Base-by-base conservation (phyloP, 495 filamentous ascomycete genomes). In the Neurospora sp. region DNA sequence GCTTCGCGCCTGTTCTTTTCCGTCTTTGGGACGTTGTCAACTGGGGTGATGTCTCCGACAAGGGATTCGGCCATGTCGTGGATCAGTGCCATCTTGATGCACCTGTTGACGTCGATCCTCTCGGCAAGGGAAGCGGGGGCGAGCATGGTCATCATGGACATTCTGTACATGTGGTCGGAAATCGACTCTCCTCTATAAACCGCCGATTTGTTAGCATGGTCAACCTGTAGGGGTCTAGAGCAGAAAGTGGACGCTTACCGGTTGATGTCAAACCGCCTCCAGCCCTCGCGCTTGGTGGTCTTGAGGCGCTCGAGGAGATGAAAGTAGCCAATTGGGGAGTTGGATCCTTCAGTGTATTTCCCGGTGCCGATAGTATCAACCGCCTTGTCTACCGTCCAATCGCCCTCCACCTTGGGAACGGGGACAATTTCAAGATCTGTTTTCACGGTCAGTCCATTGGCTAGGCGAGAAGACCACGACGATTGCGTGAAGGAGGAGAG, bases 131-230 rank as follows among this genome's bases (percentile, higher is more conserved):
- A 85, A 0, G 90, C 83, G 20, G 96, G 96, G n/a, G 93, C 94
- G 70, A 98, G 87, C 89, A 99, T 92, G 41, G 92, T 93, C 83
- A 98, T 93, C 78, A 99, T 89, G 69, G 94, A 93, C 96, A 99
- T 99, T 78, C 96, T 93, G 82, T 99, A 98, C 96, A 99, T 99
- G 85, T 99, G 96, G 82, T 99, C 96, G 37, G 93, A 87, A 80
- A 99, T 97, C 1, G 92, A 96, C 82, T 99, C 96, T 73, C 86
- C 86, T 31, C 81, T 83, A 69, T 39, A 65, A 8, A 73, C 44
- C 74, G 69, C 38, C 38, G 70, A 31, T 31, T 31, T 31, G 27
- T 31, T 31, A 31, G 27, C 27, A 31, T 31, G 27, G 2, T 31
- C 2, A 31, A 31, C 2, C 27, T 31, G 27, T 31, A 31, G 27